These are phyloP conservation scores for Diplosphaera chodatii DNA, from an alignment of 139 green algal genomes.

Conservation along the genomic window DNA sequence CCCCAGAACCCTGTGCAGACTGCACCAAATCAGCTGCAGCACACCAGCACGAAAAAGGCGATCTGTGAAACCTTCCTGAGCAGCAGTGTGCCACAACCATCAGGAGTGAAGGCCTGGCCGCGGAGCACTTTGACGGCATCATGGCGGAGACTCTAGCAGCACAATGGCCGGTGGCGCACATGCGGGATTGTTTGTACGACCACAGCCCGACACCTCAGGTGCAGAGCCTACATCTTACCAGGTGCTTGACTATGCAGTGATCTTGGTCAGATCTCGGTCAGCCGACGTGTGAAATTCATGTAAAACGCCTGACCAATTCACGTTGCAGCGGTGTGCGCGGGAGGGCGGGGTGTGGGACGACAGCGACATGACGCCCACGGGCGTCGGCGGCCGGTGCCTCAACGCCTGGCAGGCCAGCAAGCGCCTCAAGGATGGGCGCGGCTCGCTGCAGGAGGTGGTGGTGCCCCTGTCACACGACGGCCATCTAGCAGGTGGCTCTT, in stretches of 20 bases:
- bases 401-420: slow-evolving; percentile 4
- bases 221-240: too few species aligned
- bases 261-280: too few species aligned
- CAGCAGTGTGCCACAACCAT: too few species aligned
- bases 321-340: slow-evolving; percentile 40
- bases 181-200: slow-evolving; percentile 56
- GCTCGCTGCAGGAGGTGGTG: slow-evolving; percentile 18
- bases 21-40: too few species aligned
- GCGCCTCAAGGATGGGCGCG: slow-evolving; percentile 15
- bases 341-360: slow-evolving; percentile 64
- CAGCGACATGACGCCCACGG: slow-evolving; percentile 12
- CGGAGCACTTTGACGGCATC: slow-evolving; percentile 58
- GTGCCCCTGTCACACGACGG: slow-evolving; percentile 25
- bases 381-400: slow-evolving; percentile 40
- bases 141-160: slow-evolving; percentile 43
- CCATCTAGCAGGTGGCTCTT: slow-evolving; percentile 1
- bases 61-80: too few species aligned
- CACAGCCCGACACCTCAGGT: slow-evolving; percentile 62
- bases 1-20: too few species aligned
- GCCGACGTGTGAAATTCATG: too few species aligned
- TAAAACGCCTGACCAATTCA: too few species aligned
- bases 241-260: too few species aligned
- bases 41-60: too few species aligned
- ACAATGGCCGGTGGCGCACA: slow-evolving; percentile 35
- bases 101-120: slow-evolving; percentile 9